Percentiles rank a stretch among this genome's conserved stretches.
These are phyloP conservation scores for Tarenaya hassleriana DNA, from an alignment of 345 rosid species.

Conservation along the genomic window DNA sequence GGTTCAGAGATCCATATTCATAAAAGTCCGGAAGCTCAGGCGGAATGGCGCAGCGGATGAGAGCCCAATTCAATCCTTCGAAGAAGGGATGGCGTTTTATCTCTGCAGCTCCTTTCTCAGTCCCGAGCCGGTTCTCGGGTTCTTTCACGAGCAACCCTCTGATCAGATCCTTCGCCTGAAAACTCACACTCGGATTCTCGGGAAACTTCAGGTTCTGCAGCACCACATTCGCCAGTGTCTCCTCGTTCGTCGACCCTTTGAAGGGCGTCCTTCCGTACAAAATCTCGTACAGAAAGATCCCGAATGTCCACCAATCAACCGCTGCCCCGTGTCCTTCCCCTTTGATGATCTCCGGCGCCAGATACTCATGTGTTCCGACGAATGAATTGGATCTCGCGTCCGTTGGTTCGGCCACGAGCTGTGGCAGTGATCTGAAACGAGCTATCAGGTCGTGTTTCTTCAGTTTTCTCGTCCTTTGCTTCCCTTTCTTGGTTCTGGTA, in stretches of 20 bases:
- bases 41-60: constrained; percentile 82
- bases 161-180: constrained; percentile 84
- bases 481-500: constrained; percentile 47
- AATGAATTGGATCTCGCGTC: constrained; percentile 96
- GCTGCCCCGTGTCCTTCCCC: constrained; percentile 99
- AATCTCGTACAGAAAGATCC: constrained; percentile 76
- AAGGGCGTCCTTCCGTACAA: constrained; percentile 85
- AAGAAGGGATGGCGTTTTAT: constrained; percentile 87
- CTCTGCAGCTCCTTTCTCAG: constrained; percentile 89
- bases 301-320: constrained; percentile 99
- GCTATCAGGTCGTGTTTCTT: constrained; percentile 53
- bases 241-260: constrained; percentile 79
- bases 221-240: constrained; percentile 78
- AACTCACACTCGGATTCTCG: constrained; percentile 66
- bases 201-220: constrained; percentile 70
- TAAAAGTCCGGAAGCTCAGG: constrained; percentile 71
- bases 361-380: constrained; percentile 93
- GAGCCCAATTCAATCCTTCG: constrained; percentile 90
- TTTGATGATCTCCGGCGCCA: constrained; percentile 93
- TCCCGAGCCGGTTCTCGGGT: constrained; percentile 74
- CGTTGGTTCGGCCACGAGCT: constrained; percentile 94
- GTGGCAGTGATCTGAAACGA: constrained; percentile 57
- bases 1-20: constrained; percentile 45
- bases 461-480: constrained; percentile 44
- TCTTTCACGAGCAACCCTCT: constrained; percentile 76